A percentile compares a stretch with the other conserved stretches of the same genome.
These are phyloP conservation scores for Nephromyces sp. DNA, from an alignment of 169 alveolate species.

Conservation along the genomic window DNA sequence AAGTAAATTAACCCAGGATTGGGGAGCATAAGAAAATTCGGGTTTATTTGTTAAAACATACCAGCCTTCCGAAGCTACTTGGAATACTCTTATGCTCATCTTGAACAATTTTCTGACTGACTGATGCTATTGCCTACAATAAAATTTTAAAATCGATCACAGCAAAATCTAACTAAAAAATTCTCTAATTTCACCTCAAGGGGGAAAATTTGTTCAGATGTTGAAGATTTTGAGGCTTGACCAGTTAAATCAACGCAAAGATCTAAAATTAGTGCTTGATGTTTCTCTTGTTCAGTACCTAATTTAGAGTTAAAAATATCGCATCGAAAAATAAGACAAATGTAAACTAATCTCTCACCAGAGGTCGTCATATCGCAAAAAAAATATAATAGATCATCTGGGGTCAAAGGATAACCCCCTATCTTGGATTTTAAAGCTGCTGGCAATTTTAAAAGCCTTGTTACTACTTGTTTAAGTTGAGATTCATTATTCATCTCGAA, in stretches of 20 bases:
- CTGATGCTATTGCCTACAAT: not conserved
- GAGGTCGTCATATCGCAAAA: no score
- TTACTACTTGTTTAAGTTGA: not conserved
- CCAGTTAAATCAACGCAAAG: not conserved
- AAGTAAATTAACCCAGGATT: not conserved
- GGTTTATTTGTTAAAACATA: no score
- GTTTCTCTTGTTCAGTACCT: not conserved
- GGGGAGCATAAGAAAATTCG: not conserved
- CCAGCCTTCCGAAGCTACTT: not conserved
- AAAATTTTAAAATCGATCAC: not conserved
- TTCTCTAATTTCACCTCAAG: no score
- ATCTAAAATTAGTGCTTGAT: not conserved
- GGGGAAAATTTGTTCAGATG: not conserved
- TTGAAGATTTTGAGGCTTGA: not conserved
- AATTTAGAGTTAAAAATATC: no score
- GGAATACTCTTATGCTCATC: not conserved
- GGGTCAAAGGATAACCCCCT: not conserved
- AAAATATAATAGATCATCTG: not conserved
- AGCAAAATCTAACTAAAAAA: no score
- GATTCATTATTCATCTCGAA: not conserved
- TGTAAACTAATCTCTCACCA: no score
- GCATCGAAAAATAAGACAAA: no score
- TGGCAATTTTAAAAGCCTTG: not conserved
- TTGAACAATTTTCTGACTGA: not conserved
- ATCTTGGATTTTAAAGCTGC: not conserved